Evolutionary conservation across 192 early-diverging fungal genomes (phyloP).

Genomic region (Entophlyctis helioformis): DNA sequence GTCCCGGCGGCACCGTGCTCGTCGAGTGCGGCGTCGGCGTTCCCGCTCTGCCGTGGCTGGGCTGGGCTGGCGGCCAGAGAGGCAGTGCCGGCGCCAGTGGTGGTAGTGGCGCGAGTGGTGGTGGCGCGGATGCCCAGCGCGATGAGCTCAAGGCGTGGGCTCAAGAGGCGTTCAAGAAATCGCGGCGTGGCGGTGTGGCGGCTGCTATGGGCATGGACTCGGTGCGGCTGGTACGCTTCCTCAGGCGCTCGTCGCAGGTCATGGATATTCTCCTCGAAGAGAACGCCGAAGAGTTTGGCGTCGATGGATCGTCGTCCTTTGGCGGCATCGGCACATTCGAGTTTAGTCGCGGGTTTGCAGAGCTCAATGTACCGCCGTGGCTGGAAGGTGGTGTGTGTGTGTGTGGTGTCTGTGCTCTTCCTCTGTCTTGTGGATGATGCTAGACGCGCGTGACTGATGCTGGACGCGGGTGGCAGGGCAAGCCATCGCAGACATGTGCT

Average conservation of each 20-base stretch:
- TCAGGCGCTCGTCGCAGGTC: constrained; percentile 21
- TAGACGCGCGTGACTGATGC: too few species aligned
- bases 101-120: too few species aligned
- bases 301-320: too few species aligned
- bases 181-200: not conserved
- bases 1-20: constrained; percentile 19
- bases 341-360: constrained; percentile 21
- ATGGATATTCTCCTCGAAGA: constrained; percentile 30
- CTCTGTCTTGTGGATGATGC: too few species aligned
- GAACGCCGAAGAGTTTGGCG: constrained; percentile 7
- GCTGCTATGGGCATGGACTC: constrained; percentile 11
- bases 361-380: constrained; percentile 6
- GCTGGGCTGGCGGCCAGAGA: not conserved
- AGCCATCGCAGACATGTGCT: constrained; percentile 3
- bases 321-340: constrained; percentile 6
- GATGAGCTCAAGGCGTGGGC: too few species aligned
- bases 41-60: constrained; percentile 9
- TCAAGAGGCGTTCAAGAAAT: not conserved
- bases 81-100: too few species aligned
- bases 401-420: not conserved
- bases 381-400: constrained; percentile 5
- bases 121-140: too few species aligned
- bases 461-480: too few species aligned
- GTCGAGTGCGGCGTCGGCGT: constrained; percentile 13
- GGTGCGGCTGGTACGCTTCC: constrained; percentile 14